phyloP scores from a whole-genome alignment of 306 rosid genomes.

The Quercus berberidifolia region DNA sequence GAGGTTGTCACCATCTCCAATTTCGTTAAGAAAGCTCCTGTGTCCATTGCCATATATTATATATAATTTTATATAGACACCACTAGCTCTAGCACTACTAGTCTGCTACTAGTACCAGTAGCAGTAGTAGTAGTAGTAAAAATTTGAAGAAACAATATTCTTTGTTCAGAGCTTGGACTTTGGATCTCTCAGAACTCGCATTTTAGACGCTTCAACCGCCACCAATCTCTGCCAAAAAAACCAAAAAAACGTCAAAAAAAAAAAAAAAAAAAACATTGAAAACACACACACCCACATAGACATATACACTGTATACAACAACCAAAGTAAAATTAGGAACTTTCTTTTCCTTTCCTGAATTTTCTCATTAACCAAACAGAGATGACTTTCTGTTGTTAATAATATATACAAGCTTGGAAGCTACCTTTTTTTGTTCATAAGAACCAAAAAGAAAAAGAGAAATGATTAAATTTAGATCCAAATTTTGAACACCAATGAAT shows the following conservation, averaged over 20 bases:
- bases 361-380: conserved; percentile 27
- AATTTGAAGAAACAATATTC: background rate
- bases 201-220: conserved; percentile 11
- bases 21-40: conserved; percentile 12
- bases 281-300: background rate
- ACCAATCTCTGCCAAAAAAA: background rate
- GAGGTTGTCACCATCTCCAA: conserved; percentile 40
- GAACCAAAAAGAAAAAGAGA: background rate
- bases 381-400: background rate
- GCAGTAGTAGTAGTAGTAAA: background rate
- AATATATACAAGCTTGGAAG: background rate
- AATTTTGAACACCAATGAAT: too few species aligned
- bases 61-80: too few species aligned
- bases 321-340: background rate
- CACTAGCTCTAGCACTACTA: background rate
- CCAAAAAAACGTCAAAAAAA: background rate
- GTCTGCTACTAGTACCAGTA: background rate
- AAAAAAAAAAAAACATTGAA: background rate
- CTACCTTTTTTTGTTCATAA: background rate
- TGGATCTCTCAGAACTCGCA: background rate
- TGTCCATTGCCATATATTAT: background rate
- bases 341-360: background rate
- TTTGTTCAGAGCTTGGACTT: background rate
- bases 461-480: background rate
- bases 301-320: background rate